A percentile compares a stretch with the other conserved stretches of the same genome.
These are phyloP conservation scores for Chaetomiaceae sp. DNA, from an alignment of 2,329 filamentous ascomycete genomes.

Conservation along the genomic window DNA sequence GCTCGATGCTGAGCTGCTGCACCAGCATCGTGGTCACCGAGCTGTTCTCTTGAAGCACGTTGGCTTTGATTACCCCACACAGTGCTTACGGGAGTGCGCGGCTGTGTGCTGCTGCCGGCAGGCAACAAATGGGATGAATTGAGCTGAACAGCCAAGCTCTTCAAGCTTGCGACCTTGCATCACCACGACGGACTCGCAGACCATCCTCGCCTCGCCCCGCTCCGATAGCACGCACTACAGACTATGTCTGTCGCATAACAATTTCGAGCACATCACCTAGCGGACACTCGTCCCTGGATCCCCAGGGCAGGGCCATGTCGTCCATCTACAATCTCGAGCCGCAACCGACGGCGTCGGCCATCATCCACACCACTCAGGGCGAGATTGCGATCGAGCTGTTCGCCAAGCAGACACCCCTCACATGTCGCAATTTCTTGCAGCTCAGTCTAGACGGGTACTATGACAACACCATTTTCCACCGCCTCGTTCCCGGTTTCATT, in stretches of 20 bases:
- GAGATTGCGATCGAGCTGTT: constrained; percentile 90
- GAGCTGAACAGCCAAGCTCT: not conserved
- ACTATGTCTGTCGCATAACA: not conserved
- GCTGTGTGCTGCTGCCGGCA: not conserved
- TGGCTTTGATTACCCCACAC: not conserved
- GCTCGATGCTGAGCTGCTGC: not conserved
- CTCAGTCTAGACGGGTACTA: constrained; percentile 95
- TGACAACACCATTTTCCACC: constrained; percentile 87
- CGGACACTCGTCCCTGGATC: not conserved
- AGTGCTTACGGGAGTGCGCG: not conserved
- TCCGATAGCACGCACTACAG: not conserved
- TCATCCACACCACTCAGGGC: constrained; percentile 83
- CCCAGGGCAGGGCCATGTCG: constrained; percentile 55
- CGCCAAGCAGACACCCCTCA: constrained; percentile 85
- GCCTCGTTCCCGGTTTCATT: constrained; percentile 85
- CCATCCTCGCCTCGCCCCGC: not conserved
- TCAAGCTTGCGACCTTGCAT: not conserved
- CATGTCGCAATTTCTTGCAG: constrained; percentile 92
- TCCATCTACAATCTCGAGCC: constrained; percentile 91
- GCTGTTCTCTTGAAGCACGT: not conserved
- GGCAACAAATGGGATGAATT: not conserved
- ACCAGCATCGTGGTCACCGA: no score
- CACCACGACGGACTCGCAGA: not conserved
- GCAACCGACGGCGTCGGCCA: constrained; percentile 84
- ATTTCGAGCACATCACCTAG: not conserved